These are phyloP conservation scores for Crucibulum laeve DNA, from an alignment of 768 basidiomycete species.

Conservation along the genomic window DNA sequence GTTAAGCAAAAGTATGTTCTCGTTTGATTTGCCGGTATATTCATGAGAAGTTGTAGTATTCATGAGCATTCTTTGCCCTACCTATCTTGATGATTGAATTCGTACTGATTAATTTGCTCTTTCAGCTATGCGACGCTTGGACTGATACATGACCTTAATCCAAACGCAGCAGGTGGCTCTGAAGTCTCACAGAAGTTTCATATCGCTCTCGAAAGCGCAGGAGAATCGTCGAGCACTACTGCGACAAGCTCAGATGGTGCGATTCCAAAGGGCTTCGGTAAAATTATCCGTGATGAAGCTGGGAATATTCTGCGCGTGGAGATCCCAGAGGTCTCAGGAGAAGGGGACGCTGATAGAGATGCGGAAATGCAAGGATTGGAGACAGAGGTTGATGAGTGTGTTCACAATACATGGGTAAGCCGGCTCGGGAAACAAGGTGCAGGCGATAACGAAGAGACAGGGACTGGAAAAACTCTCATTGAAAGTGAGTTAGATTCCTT, in stretches of 20 bases:
- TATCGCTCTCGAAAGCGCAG: too few relatives aligned
- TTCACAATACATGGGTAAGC: constrained; percentile 35
- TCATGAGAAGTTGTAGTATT: too few relatives aligned
- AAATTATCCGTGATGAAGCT: constrained; percentile 74
- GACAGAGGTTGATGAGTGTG: constrained; percentile 24
- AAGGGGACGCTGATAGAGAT: constrained; percentile 5
- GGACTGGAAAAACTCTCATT: constrained; percentile 8
- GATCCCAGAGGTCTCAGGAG: constrained; percentile 9
- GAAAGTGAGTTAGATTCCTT: constrained; percentile 19
- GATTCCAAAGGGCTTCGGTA: constrained; percentile 67
- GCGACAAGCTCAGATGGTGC: too few relatives aligned
- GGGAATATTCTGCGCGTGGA: constrained; percentile 51
- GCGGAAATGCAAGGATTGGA: constrained; percentile 21
- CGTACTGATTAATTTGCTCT: constrained; percentile 1
- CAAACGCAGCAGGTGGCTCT: constrained; percentile 62
- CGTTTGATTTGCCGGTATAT: neutral
- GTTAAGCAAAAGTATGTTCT: constrained; percentile 82
- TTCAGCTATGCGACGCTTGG: constrained; percentile 76
- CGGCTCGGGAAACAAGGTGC: constrained; percentile 24
- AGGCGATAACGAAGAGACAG: constrained; percentile 8
- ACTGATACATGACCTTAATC: constrained; percentile 65
- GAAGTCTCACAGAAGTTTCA: too few relatives aligned
- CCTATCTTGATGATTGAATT: neutral
- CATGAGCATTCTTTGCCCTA: too few relatives aligned
- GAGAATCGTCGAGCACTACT: too few relatives aligned